Evolutionary conservation across 345 rosid species (phyloP).

Genomic region (Corchorus capsularis): DNA sequence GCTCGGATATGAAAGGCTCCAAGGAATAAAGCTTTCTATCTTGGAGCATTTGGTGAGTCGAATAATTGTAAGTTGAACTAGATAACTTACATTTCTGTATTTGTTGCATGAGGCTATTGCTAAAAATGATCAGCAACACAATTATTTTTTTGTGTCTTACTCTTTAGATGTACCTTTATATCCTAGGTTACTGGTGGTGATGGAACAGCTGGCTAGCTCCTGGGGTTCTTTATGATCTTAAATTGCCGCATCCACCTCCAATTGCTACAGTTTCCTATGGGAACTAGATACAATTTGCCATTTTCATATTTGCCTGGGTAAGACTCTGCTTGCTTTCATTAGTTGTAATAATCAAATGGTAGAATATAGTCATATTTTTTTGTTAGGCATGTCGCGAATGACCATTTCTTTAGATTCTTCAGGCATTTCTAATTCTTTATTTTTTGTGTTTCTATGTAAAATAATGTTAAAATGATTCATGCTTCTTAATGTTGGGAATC

Average conservation of each 20-base stretch:
- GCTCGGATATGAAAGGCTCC: no score
- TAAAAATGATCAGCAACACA: neutral
- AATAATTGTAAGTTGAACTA: slow-evolving; percentile 62
- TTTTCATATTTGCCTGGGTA: slow-evolving; percentile 97
- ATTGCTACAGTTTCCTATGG: slow-evolving; percentile 92
- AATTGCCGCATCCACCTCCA: slow-evolving; percentile 83
- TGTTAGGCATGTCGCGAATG: no score
- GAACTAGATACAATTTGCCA: slow-evolving; percentile 95
- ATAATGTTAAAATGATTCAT: no score
- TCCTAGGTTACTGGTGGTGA: slow-evolving; percentile 97
- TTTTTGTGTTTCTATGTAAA: no score
- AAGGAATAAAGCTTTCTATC: no score
- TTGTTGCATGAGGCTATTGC: neutral
- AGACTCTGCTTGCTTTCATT: slow-evolving; percentile 22
- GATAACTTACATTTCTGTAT: neutral
- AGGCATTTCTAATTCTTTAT: no score
- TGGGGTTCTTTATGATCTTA: slow-evolving; percentile 93
- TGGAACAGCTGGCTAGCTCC: slow-evolving; percentile 99
- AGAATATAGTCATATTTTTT: no score
- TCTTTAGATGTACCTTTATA: neutral
- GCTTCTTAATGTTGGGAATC: no score
- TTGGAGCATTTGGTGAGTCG: no score
- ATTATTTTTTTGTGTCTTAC: neutral
- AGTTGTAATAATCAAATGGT: neutral
- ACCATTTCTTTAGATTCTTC: no score